A percentile compares a stretch with the other conserved stretches of the same genome.
Conservation (phyloP, 331 rosid genomes). For the Erythrophleum ivorense region DNA sequence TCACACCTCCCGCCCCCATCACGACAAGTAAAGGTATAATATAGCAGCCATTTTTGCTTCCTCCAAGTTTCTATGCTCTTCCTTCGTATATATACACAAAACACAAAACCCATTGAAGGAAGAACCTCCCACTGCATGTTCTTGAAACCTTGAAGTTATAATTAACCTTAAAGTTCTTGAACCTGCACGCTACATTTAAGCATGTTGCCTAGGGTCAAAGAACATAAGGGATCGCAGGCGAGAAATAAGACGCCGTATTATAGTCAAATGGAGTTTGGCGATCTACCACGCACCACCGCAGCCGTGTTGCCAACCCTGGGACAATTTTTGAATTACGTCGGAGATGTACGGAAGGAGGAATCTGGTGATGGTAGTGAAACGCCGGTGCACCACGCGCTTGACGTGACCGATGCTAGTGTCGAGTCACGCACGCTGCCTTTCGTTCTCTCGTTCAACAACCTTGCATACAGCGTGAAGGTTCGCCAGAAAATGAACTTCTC, state of each 20-base stretch:
- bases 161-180: not conserved
- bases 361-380: conserved; percentile 60
- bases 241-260: conserved; percentile 26
- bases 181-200: not conserved
- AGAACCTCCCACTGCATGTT: conserved; percentile 14
- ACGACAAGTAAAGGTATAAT: not conserved
- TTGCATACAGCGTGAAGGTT: not conserved
- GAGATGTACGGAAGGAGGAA: conserved; percentile 54
- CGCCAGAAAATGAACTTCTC: conserved; percentile 15
- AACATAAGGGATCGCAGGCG: not conserved
- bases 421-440: conserved; percentile 58
- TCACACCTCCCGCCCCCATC: conserved; percentile 46
- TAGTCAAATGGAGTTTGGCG: conserved; percentile 42
- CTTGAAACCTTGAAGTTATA: not conserved
- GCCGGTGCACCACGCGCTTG: conserved; percentile 52
- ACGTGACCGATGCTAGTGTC: conserved; percentile 38
- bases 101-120: not conserved
- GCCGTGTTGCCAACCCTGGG: conserved; percentile 56
- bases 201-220: not conserved
- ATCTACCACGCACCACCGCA: conserved; percentile 37
- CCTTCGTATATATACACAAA: not conserved
- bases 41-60: not conserved
- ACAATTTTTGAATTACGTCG: conserved; percentile 54
- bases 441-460: conserved; percentile 43
- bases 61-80: not conserved